phyloP scores from a whole-genome alignment of 2,329 filamentous ascomycete species.

The Sclerotinia subarctica region DNA sequence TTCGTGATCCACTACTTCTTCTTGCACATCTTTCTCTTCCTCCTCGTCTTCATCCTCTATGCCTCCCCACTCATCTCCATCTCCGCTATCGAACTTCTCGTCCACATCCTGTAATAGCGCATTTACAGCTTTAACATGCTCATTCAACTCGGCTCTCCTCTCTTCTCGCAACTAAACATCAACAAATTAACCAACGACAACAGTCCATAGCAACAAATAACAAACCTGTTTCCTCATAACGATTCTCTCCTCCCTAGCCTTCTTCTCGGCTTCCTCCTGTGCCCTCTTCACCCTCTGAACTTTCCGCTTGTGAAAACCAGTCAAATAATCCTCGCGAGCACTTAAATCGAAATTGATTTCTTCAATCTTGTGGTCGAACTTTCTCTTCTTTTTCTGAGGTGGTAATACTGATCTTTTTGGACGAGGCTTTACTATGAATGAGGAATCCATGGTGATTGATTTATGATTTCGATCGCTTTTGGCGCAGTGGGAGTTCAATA shows the following conservation, averaged over 20 bases:
- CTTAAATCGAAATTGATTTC: constrained; percentile 82
- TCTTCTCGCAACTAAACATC: constrained; percentile 73
- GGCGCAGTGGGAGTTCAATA: constrained; percentile 7
- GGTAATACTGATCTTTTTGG: constrained; percentile 56
- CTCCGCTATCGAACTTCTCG: constrained; percentile 38
- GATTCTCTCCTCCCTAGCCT: constrained; percentile 73
- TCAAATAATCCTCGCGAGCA: constrained; percentile 82
- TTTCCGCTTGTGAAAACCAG: constrained; percentile 96
- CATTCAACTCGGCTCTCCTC: constrained; percentile 74
- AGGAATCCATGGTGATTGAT: constrained; percentile 26
- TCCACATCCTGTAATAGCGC: constrained; percentile 42
- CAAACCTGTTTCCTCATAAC: constrained; percentile 71
- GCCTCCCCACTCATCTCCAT: constrained; percentile 40
- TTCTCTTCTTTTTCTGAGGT: constrained; percentile 64
- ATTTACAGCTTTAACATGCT: constrained; percentile 76
- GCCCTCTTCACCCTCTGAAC: constrained; percentile 79
- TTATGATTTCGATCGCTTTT: constrained; percentile 8
- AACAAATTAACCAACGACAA: constrained; percentile 21
- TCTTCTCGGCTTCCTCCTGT: constrained; percentile 74
- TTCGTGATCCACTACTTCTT: constrained; percentile 64
- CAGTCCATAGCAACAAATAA: constrained; percentile 1
- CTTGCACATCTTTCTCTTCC: constrained; percentile 55
- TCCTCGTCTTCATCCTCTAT: constrained; percentile 49
- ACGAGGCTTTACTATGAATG: constrained; percentile 56
- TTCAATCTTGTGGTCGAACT: constrained; percentile 56